These are phyloP conservation scores for Lepidopterella palustris DNA, from an alignment of 495 filamentous ascomycete species.

Conservation along the genomic window DNA sequence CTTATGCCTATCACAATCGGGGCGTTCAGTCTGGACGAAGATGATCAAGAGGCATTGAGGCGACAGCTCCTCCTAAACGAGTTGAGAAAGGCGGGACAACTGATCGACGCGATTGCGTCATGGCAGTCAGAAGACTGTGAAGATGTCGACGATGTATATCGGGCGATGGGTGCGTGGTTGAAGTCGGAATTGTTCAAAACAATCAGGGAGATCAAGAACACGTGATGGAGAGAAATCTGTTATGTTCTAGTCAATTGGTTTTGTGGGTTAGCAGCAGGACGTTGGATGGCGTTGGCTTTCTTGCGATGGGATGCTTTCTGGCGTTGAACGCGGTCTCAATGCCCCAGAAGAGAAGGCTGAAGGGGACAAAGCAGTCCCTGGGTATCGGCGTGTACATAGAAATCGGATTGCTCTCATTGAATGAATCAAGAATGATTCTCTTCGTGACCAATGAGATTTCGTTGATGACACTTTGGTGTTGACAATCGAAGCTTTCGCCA, in stretches of 20 bases:
- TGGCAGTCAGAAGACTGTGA: constrained; percentile 8
- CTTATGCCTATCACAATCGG: constrained; percentile 24
- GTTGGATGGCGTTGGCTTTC: background rate
- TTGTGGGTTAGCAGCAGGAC: background rate
- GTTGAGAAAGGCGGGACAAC: constrained; percentile 19
- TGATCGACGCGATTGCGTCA: constrained; percentile 19
- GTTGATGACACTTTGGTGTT: background rate
- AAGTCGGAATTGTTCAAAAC: constrained; percentile 23
- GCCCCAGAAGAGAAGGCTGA: too few relatives aligned
- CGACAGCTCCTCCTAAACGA: constrained; percentile 22
- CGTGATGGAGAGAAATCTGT: background rate
- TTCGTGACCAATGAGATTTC: too few relatives aligned
- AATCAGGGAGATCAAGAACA: constrained; percentile 9
- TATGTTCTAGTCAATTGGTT: background rate
- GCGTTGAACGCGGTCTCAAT: too few relatives aligned
- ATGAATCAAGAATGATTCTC: background rate
- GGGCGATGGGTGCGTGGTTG: constrained; percentile 21
- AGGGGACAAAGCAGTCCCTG: too few relatives aligned
- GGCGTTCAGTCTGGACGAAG: constrained; percentile 23
- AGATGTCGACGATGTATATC: constrained; percentile 15
- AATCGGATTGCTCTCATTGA: background rate
- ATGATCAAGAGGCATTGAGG: constrained; percentile 24
- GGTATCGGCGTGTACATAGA: too few relatives aligned
- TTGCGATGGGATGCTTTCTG: too few relatives aligned
- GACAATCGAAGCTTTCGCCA: background rate